phyloP scores from a whole-genome alignment of 371 early-diverging fungal genomes.

The Mortierella sp. region DNA sequence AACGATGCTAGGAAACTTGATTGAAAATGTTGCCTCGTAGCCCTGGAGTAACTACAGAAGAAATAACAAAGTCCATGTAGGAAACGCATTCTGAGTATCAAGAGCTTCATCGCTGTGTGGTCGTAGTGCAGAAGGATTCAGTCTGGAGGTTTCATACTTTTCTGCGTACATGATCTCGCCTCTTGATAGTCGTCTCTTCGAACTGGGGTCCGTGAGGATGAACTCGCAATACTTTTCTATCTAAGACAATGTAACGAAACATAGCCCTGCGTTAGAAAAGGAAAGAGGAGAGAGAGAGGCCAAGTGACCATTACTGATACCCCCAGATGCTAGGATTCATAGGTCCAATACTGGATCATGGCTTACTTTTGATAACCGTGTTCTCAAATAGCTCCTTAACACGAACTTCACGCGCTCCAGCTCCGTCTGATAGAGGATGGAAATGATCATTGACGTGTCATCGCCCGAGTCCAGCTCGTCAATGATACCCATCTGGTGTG shows the following conservation, averaged over 20 bases:
- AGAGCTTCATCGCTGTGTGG: not conserved
- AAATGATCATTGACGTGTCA: constrained; percentile 55
- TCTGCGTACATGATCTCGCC: constrained; percentile 63
- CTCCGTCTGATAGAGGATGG: constrained; percentile 81
- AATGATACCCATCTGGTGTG: constrained; percentile 15
- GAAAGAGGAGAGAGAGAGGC: no score
- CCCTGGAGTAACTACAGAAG: constrained; percentile 23
- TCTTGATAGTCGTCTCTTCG: constrained; percentile 56
- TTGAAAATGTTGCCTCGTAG: constrained; percentile 55
- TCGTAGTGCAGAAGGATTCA: no score
- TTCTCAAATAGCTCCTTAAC: constrained; percentile 76
- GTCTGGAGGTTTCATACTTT: constrained; percentile 45
- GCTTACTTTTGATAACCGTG: constrained; percentile 72
- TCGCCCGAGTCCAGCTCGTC: constrained; percentile 44
- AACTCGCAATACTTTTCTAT: constrained; percentile 61
- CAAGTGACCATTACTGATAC: no score
- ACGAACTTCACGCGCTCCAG: constrained; percentile 86
- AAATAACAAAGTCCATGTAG: no score
- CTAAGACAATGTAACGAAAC: constrained; percentile 29
- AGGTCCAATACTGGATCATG: not conserved
- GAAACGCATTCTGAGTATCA: not conserved
- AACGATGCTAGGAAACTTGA: constrained; percentile 65
- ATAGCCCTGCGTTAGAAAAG: no score
- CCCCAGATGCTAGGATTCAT: no score
- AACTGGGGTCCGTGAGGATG: constrained; percentile 53